Percentiles rank a stretch among this genome's conserved stretches.
Evolutionary conservation across 2,329 filamentous ascomycete genomes (phyloP).

Genomic region (Colletotrichum incanum): DNA sequence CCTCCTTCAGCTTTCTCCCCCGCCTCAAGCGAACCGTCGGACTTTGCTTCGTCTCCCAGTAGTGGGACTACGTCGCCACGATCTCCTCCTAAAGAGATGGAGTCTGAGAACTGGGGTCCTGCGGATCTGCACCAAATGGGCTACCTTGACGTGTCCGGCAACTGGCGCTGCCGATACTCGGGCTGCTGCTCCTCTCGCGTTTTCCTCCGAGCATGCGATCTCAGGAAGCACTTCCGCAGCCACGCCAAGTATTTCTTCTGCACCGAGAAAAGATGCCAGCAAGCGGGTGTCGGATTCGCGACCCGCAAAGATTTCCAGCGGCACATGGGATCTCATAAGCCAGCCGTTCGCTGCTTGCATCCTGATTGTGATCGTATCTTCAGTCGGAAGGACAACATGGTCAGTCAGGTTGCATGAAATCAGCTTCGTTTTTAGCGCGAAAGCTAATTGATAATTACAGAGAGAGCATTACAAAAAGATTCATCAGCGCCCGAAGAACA

Average conservation of each 20-base stretch:
- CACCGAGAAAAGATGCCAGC: constrained; percentile 36
- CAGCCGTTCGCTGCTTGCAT: constrained; percentile 29
- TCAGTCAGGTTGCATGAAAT: background rate
- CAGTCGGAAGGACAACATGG: constrained; percentile 40
- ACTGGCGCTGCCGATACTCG: constrained; percentile 34
- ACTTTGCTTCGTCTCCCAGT: constrained; percentile 11
- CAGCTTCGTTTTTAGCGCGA: background rate
- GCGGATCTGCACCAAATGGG: constrained; percentile 31
- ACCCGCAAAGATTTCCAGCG: constrained; percentile 38
- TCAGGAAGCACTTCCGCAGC: constrained; percentile 36
- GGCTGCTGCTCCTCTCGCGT: constrained; percentile 37
- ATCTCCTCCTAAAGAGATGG: constrained; percentile 16
- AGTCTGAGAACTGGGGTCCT: constrained; percentile 21
- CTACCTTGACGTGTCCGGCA: constrained; percentile 36
- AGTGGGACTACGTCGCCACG: constrained; percentile 4
- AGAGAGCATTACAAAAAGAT: constrained; percentile 40
- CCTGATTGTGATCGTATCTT: constrained; percentile 36
- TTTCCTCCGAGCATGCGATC: constrained; percentile 33
- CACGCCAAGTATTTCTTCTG: constrained; percentile 40
- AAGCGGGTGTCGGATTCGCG: constrained; percentile 34
- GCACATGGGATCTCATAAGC: constrained; percentile 40
- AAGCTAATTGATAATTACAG: background rate
- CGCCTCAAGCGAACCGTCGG: constrained; percentile 9
- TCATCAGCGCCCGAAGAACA: constrained; percentile 32
- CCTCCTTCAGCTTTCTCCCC: constrained; percentile 23